phyloP scores from a whole-genome alignment of 768 basidiomycete genomes.

The Suillus subluteus region DNA sequence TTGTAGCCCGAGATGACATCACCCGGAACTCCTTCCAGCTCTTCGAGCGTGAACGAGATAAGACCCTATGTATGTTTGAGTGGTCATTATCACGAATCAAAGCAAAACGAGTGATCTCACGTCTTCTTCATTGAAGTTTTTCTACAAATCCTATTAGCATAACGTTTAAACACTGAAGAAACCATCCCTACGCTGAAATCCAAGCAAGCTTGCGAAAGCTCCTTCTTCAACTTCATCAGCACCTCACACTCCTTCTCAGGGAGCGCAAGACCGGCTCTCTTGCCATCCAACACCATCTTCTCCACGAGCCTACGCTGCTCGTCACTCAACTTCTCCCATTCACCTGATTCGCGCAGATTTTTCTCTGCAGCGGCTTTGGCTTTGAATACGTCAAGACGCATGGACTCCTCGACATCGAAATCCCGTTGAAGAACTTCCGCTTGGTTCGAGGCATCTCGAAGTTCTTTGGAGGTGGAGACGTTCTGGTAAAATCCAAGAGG shows the following conservation, averaged over 20 bases:
- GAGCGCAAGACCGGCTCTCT: constrained; percentile 75
- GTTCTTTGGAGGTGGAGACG: constrained; percentile 70
- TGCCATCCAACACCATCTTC: constrained; percentile 79
- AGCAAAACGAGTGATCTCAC: constrained; percentile 37
- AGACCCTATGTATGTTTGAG: constrained; percentile 44
- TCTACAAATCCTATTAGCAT: constrained; percentile 41
- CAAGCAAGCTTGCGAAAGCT: constrained; percentile 74
- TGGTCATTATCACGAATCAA: constrained; percentile 6
- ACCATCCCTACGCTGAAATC: constrained; percentile 69
- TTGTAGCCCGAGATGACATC: constrained; percentile 81
- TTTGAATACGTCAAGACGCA: constrained; percentile 81
- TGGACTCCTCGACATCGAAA: constrained; percentile 74
- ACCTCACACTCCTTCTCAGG: constrained; percentile 62
- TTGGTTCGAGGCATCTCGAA: constrained; percentile 81
- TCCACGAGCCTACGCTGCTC: constrained; percentile 83
- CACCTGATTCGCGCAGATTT: constrained; percentile 64
- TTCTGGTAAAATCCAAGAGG: constrained; percentile 82
- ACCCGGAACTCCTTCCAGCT: constrained; percentile 78
- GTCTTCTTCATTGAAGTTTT: constrained; percentile 91
- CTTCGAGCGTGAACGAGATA: constrained; percentile 67
- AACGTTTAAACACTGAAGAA: not conserved
- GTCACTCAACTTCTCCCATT: constrained; percentile 60
- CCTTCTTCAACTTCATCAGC: constrained; percentile 69
- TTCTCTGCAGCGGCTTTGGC: constrained; percentile 72
- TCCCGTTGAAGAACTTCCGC: constrained; percentile 74